phyloP scores from a whole-genome alignment of 441 rosid genomes.

The Breynia disticha region DNA sequence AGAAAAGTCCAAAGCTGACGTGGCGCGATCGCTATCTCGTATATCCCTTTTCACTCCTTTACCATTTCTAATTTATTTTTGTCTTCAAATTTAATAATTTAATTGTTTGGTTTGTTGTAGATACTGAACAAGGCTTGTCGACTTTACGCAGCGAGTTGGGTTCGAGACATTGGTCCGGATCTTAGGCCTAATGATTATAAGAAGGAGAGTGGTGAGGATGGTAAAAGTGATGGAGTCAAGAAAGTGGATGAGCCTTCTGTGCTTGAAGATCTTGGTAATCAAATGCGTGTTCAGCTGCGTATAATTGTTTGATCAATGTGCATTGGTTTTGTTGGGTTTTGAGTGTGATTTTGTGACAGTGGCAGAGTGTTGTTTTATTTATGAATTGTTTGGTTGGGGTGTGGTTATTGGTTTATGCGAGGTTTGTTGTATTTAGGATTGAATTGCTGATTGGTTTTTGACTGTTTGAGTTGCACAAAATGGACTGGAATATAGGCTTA shows the following conservation, averaged over 20 bases:
- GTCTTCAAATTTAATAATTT: no score
- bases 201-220: slow-evolving; percentile 35
- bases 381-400: no score
- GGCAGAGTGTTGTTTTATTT: no score
- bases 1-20: slow-evolving; percentile 64
- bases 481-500: no score
- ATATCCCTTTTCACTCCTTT: slow-evolving; percentile 11
- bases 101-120: slow-evolving; percentile 20
- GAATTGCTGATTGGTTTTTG: no score
- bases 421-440: no score
- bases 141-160: slow-evolving; percentile 87
- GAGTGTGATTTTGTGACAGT: no score
- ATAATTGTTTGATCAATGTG: no score
- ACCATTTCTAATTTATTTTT: neutral
- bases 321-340: no score
- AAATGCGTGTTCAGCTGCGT: neutral
- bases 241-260: slow-evolving; percentile 57
- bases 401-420: no score
- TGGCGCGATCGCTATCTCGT: slow-evolving; percentile 70
- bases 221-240: slow-evolving; percentile 10
- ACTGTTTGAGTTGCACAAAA: no score
- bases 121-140: slow-evolving; percentile 78
- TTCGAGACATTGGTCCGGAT: slow-evolving; percentile 84
- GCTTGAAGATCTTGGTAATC: slow-evolving; percentile 76
- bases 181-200: slow-evolving; percentile 73